Conservation (phyloP, 129 eudicot genomes). For the Kitagawia praeruptora region DNA sequence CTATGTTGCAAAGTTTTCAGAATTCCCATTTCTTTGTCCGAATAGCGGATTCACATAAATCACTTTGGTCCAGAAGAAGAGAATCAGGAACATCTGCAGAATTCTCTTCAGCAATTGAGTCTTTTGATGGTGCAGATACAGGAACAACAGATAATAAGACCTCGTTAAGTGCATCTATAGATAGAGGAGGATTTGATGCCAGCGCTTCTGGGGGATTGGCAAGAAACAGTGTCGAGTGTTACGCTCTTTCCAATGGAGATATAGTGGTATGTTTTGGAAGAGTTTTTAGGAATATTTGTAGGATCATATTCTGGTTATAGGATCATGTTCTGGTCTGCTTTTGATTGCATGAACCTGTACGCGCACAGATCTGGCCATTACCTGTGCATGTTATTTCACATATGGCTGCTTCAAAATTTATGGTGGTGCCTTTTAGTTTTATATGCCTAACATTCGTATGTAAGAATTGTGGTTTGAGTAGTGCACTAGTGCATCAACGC, state of each 20-base stretch:
- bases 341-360: background rate
- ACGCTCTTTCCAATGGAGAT: conserved; percentile 86
- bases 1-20: conserved; percentile 55
- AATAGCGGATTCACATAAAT: conserved; percentile 69
- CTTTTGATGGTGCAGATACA: conserved; percentile 33
- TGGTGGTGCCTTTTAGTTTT: background rate
- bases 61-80: conserved; percentile 81
- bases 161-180: conserved; percentile 47
- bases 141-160: conserved; percentile 21
- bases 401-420: background rate
- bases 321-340: background rate
- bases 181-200: conserved; percentile 68
- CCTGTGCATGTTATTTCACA: background rate
- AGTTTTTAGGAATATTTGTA: conserved; percentile 5
- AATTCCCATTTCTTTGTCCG: conserved; percentile 88
- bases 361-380: background rate
- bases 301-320: background rate
- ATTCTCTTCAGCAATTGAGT: conserved; percentile 36
- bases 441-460: background rate
- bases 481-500: background rate
- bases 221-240: conserved; percentile 65
- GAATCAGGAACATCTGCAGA: conserved; percentile 30
- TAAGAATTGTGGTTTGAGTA: background rate
- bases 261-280: conserved; percentile 79
- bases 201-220: conserved; percentile 87